A percentile compares a stretch with the other conserved stretches of the same genome.
These are phyloP conservation scores for Sporothrix brasiliensis DNA, from an alignment of 2,329 filamentous ascomycete genomes.

Conservation along the genomic window DNA sequence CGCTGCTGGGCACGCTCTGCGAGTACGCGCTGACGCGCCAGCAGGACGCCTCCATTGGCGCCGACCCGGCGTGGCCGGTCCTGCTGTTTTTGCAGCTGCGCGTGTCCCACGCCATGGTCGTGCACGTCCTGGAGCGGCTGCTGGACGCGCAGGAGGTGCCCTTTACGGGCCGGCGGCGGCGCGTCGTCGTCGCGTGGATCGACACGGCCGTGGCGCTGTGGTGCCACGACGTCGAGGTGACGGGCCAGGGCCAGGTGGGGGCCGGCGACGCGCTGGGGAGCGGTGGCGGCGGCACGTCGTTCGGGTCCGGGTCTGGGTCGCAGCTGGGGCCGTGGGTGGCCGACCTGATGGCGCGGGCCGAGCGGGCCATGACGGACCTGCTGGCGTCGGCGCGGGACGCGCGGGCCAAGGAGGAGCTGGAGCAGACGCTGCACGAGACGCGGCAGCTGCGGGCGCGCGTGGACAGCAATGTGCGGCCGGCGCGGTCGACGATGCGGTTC, in stretches of 20 bases:
- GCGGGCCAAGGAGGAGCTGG: conserved; percentile 34
- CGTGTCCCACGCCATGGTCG: conserved; percentile 60
- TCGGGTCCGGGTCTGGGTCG: conserved; percentile 30
- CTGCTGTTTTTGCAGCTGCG: conserved; percentile 59
- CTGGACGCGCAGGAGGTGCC: conserved; percentile 63
- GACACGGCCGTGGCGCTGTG: conserved; percentile 53
- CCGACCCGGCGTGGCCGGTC: conserved; percentile 61
- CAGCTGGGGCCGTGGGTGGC: conserved; percentile 51
- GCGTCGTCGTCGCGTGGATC: conserved; percentile 59
- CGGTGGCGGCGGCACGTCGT: not conserved
- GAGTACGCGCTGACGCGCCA: conserved; percentile 62
- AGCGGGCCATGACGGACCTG: conserved; percentile 47
- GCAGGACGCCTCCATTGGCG: conserved; percentile 61
- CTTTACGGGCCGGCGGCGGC: conserved; percentile 56
- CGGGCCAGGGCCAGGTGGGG: conserved; percentile 44
- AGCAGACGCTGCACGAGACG: conserved; percentile 37
- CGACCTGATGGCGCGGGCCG: conserved; percentile 56
- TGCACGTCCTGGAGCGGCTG: conserved; percentile 59
- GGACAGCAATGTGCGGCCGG: conserved; percentile 35
- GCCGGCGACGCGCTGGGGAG: conserved; percentile 37
- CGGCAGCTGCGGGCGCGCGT: conserved; percentile 36
- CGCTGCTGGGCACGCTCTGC: conserved; percentile 64
- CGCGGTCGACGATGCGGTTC: conserved; percentile 33
- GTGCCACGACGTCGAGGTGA: conserved; percentile 54
- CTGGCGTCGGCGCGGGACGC: conserved; percentile 43